These are phyloP conservation scores for Gossypium laxum DNA, from an alignment of 441 rosid species.

Conservation along the genomic window DNA sequence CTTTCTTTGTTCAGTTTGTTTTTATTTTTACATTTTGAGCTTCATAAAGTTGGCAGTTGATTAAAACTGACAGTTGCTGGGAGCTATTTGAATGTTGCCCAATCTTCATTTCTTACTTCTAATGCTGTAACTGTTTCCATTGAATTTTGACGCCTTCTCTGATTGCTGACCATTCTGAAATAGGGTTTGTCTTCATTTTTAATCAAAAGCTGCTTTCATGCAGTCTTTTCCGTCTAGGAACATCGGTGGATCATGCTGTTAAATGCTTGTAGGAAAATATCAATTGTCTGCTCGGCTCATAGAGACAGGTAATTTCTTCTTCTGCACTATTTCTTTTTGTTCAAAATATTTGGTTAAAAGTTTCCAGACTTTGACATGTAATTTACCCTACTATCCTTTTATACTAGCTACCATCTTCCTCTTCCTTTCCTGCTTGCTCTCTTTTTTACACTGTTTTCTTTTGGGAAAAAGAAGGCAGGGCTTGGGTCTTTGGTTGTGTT, in stretches of 20 bases:
- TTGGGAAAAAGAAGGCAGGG: background rate
- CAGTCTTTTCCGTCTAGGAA: background rate
- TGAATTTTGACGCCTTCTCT: background rate
- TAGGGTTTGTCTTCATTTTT: background rate
- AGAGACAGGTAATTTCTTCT: slow-evolving; percentile 14
- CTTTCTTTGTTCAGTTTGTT: background rate
- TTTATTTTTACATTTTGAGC: background rate
- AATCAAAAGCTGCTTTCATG: background rate
- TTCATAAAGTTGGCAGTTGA: background rate
- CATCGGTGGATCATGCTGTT: background rate
- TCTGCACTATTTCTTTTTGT: background rate
- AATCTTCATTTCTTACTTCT: too few species aligned
- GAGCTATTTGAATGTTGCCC: background rate
- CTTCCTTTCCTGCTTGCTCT: background rate
- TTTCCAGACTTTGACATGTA: background rate
- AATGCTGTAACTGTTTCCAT: too few species aligned
- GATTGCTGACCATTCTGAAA: background rate
- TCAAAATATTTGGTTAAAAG: background rate
- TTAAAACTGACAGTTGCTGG: background rate
- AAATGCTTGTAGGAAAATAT: background rate
- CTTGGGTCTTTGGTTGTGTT: background rate
- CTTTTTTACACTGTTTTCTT: background rate
- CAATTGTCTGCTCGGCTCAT: background rate
- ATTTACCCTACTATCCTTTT: background rate
- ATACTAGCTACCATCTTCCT: background rate